phyloP scores from a whole-genome alignment of 148 eudicot genomes.

The Rhododendron mucronatum region DNA sequence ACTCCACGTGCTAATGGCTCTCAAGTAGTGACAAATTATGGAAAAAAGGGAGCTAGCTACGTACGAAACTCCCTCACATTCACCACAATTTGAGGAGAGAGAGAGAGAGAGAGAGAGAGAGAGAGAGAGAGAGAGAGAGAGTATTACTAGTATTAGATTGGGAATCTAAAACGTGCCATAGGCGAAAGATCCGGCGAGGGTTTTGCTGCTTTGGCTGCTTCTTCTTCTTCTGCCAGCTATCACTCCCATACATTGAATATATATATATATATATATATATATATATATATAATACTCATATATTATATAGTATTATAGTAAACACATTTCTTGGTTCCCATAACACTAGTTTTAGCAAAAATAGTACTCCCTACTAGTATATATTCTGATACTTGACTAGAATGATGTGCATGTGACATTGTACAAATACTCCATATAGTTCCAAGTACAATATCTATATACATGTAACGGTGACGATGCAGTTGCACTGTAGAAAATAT shows the following conservation, averaged over 20 bases:
- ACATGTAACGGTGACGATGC: too few relatives aligned
- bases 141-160: conserved; percentile 4
- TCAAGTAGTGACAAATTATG: not conserved
- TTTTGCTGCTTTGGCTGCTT: conserved; percentile 34
- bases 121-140: not conserved
- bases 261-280: not conserved
- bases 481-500: too few relatives aligned
- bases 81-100: not conserved
- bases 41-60: conserved; percentile 21
- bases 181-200: conserved; percentile 70
- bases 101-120: not conserved
- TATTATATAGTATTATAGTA: not conserved
- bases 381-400: not conserved
- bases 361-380: not conserved
- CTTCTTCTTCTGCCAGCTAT: conserved; percentile 46
- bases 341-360: not conserved
- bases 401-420: not conserved
- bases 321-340: not conserved
- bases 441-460: too few relatives aligned
- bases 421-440: not conserved
- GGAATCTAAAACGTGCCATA: conserved; percentile 67
- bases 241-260: conserved; percentile 39
- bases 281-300: not conserved
- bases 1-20: conserved; percentile 25
- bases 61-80: conserved; percentile 30